phyloP scores from a whole-genome alignment of 2,329 filamentous ascomycete genomes.

The Capronia coronata region DNA sequence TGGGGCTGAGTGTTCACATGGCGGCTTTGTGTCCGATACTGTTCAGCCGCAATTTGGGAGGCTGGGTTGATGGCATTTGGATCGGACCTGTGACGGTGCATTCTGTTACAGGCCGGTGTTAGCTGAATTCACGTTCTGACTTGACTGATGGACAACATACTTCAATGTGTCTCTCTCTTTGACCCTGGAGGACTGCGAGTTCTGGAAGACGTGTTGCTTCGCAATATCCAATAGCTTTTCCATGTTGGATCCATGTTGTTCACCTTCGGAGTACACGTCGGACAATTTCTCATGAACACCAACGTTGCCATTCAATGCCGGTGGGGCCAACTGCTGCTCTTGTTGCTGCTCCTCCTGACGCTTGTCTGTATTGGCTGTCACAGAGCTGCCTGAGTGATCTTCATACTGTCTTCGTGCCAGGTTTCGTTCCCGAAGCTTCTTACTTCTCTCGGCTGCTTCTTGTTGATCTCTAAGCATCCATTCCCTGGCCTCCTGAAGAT shows the following conservation, averaged over 20 bases:
- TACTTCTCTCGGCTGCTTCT: conserved; percentile 11
- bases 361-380: not conserved
- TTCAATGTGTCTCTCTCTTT: conserved; percentile 4
- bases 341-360: not conserved
- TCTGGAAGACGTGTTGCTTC: conserved; percentile 2
- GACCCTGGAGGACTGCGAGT: not conserved
- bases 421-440: conserved; percentile 4
- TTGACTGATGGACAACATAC: conserved; percentile 3
- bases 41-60: conserved; percentile 13
- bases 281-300: not conserved
- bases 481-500: conserved; percentile 7
- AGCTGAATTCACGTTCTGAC: not conserved
- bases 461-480: conserved; percentile 13
- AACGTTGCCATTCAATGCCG: not conserved
- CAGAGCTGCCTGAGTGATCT: not conserved
- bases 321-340: not conserved
- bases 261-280: not conserved
- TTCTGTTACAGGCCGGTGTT: conserved; percentile 3
- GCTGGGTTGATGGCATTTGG: conserved; percentile 4
- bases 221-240: conserved; percentile 11
- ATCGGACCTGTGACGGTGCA: not conserved
- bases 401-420: not conserved
- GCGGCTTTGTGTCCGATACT: conserved; percentile 9
- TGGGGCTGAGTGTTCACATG: not conserved
- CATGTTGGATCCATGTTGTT: not conserved